phyloP scores from a whole-genome alignment of 2,329 filamentous ascomycete species.

The Fusarium metavorans region DNA sequence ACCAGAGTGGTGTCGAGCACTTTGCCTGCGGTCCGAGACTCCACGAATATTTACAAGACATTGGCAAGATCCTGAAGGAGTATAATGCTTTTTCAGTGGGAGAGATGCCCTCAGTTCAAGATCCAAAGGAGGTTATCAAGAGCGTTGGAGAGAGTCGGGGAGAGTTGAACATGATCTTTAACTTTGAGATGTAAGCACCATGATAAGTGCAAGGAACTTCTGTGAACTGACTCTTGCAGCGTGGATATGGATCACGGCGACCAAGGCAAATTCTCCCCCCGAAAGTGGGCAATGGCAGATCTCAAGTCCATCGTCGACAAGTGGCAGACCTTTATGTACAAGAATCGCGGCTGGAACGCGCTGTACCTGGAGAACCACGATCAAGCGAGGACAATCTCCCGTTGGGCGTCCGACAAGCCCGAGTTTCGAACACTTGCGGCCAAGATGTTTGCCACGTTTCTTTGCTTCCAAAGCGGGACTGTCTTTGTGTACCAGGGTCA shows the following conservation, averaged over 20 bases:
- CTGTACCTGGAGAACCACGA: slow-evolving; percentile 75
- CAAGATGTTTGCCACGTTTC: slow-evolving; percentile 65
- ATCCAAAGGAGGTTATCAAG: slow-evolving; percentile 63
- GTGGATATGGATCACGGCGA: slow-evolving; percentile 67
- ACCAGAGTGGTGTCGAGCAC: slow-evolving; percentile 57
- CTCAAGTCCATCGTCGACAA: slow-evolving; percentile 49
- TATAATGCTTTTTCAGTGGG: slow-evolving; percentile 73
- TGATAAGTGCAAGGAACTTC: neutral
- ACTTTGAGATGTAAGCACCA: slow-evolving; percentile 60
- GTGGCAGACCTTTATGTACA: slow-evolving; percentile 58
- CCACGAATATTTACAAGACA: slow-evolving; percentile 72
- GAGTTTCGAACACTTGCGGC: slow-evolving; percentile 52
- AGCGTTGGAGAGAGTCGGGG: slow-evolving; percentile 62
- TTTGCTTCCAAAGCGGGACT: slow-evolving; percentile 56
- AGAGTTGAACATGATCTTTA: slow-evolving; percentile 73
- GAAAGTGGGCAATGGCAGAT: slow-evolving; percentile 28
- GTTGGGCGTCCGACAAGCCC: slow-evolving; percentile 50
- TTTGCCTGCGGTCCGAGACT: slow-evolving; percentile 72
- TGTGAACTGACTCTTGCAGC: neutral
- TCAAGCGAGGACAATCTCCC: slow-evolving; percentile 66
- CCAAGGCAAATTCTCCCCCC: slow-evolving; percentile 40
- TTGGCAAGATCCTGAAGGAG: slow-evolving; percentile 65
- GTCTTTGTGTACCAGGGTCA: slow-evolving; percentile 72
- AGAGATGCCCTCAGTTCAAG: slow-evolving; percentile 70
- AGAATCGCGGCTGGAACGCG: slow-evolving; percentile 66